Conservation (phyloP, 1,284 basidiomycete species). For the Anthracocystis panici-leucophaei region DNA sequence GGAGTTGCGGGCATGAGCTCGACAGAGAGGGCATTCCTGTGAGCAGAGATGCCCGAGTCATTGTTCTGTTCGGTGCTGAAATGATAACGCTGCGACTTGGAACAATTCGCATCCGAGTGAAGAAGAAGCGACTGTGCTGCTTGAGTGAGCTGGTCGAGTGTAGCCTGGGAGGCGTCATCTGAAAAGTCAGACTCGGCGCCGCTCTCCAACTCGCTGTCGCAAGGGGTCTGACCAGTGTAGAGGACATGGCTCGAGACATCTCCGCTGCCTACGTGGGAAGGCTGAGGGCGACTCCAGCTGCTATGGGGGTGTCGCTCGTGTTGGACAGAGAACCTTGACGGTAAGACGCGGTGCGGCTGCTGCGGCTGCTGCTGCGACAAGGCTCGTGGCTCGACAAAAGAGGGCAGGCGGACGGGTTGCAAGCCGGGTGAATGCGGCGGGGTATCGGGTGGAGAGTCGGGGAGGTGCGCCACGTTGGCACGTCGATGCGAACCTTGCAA, state of each 20-base stretch:
- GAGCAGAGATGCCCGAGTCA: conserved; percentile 21
- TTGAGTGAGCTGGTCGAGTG: conserved; percentile 32
- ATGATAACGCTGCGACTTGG: conserved; percentile 19
- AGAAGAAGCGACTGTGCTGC: conserved; percentile 39
- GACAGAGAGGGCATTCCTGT: conserved; percentile 15
- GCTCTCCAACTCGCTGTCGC: conserved; percentile 40
- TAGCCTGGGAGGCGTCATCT: conserved; percentile 38
- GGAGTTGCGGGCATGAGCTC: conserved; percentile 61
- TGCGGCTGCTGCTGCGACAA: conserved; percentile 18
- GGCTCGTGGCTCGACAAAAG: conserved; percentile 14
- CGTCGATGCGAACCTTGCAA: conserved; percentile 12
- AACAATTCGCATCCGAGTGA: conserved; percentile 15
- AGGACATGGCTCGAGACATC: conserved; percentile 25
- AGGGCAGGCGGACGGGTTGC: conserved; percentile 16
- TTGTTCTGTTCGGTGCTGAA: neutral
- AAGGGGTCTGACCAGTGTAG: conserved; percentile 43
- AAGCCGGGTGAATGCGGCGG: conserved; percentile 51
- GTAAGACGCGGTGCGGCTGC: conserved; percentile 17
- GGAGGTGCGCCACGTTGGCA: conserved; percentile 26
- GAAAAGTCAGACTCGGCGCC: conserved; percentile 27
- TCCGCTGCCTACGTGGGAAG: neutral
- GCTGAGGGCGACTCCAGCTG: conserved; percentile 9
- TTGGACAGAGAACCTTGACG: conserved; percentile 6
- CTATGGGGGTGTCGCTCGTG: neutral
- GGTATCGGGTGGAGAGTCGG: conserved; percentile 55